phyloP scores from a whole-genome alignment of 129 eudicot species.

The Calendula officinalis region DNA sequence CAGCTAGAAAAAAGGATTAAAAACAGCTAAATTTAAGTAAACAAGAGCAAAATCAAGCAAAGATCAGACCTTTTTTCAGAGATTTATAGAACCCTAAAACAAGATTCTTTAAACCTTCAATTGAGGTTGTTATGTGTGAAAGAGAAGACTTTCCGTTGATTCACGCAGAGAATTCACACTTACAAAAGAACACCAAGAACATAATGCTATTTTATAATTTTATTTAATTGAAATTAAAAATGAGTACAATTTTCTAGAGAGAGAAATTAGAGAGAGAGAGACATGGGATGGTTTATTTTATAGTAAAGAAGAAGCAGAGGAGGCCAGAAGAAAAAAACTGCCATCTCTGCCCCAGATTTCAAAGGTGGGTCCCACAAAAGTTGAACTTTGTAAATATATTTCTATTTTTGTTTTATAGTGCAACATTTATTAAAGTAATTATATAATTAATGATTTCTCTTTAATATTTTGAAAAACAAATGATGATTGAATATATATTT shows the following conservation, averaged over 20 bases:
- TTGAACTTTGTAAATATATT: conserved; percentile 31
- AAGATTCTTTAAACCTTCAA: conserved; percentile 51
- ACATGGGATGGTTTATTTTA: conserved; percentile 5
- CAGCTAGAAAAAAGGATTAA: conserved; percentile 15
- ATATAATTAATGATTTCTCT: too few relatives aligned
- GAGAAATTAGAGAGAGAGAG: conserved; percentile 26
- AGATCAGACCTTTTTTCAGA: conserved; percentile 45
- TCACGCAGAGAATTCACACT: conserved; percentile 37
- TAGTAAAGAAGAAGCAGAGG: conserved; percentile 32
- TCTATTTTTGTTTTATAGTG: conserved; percentile 26
- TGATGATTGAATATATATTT: too few relatives aligned
- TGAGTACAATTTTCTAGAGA: conserved; percentile 23
- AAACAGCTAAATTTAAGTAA: conserved; percentile 18
- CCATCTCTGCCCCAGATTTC: conserved; percentile 73
- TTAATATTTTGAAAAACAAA: too few relatives aligned
- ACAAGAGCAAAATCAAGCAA: conserved; percentile 15
- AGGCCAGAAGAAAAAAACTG: conserved; percentile 60
- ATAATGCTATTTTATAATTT: conserved; percentile 18
- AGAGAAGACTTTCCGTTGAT: conserved; percentile 52
- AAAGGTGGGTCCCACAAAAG: conserved; percentile 47
- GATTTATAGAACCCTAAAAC: conserved; percentile 38
- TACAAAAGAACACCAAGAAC: conserved; percentile 32
- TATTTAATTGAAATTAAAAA: background rate
- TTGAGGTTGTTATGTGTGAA: conserved; percentile 54
- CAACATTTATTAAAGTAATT: too few relatives aligned